Evolutionary conservation across 495 filamentous ascomycete species (phyloP), one percentile per base, ranked within the genome.

Genomic region (Penicillium angulare): DNA sequence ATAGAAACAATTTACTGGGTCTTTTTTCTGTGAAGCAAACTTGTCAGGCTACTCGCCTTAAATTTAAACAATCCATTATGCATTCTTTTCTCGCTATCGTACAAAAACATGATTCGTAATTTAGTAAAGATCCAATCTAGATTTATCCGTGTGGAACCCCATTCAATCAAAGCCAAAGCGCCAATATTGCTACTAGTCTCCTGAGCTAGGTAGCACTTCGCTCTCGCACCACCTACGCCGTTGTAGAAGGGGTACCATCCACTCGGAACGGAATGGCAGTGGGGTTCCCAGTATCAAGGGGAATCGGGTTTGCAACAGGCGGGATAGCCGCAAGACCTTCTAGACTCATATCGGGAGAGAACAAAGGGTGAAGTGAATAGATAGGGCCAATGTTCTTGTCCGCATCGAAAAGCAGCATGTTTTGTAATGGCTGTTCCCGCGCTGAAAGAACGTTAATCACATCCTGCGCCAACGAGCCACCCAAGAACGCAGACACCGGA

Each of bases 371-470:
- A 42, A 98, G 68, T 1, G 89, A 77, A 59, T 93, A 93, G 47
- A 95, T 85, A 3, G 84, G 85, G 0, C 85, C 88, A 43, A 86
- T 79, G 62, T 83, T 86, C 45, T 76, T 81, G 56, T 89, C 88
- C 2, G 90, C 93, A 66, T 97, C 90, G 63, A 97, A 96, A 9
- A 97, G 72, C 27, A 95, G 77, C 61, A 97, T 82, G 64, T 98
- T 98, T 75, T 97, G 95, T 13, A 97, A 80, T 3, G 93, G 93
- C 66, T 97, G 93, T 71, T 97, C 90, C 34, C 88, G 79, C 55
- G 84, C 80, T 18, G 91, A 89, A 7, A 97, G 80, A 29, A 97
- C 92, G 53, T 97, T 97, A 68, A 98, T 97, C 16, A 95, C 90
- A 64, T 98, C 93, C 71, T 98, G 93, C 3, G 92, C 91, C 4